Conservation (phyloP, 2,329 filamentous ascomycete species). For the Penicillium sclerotigenum region DNA sequence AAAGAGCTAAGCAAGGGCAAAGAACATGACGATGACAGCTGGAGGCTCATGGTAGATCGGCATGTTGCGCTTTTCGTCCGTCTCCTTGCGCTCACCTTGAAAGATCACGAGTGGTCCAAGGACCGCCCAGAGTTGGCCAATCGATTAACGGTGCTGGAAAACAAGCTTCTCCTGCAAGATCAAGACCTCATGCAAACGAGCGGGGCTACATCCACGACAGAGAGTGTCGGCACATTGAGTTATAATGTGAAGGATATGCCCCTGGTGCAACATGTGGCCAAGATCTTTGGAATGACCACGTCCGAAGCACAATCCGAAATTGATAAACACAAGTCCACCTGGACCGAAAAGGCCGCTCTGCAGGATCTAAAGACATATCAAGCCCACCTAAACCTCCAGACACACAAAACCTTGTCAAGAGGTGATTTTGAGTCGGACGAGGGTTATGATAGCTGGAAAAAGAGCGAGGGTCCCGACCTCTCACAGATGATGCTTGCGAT, state of each 20-base stretch:
- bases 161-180: conserved; percentile 89
- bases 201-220: conserved; percentile 64
- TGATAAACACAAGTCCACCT: conserved; percentile 71
- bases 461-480: conserved; percentile 78
- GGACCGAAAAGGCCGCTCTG: conserved; percentile 89
- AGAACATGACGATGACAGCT: conserved; percentile 74
- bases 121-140: conserved; percentile 81
- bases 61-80: conserved; percentile 94
- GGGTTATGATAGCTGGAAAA: conserved; percentile 85
- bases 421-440: conserved; percentile 90
- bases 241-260: conserved; percentile 98
- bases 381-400: conserved; percentile 76
- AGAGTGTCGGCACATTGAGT: conserved; percentile 77
- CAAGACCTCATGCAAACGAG: conserved; percentile 72
- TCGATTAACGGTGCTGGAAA: conserved; percentile 78
- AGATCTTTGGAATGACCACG: conserved; percentile 76
- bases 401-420: conserved; percentile 69
- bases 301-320: conserved; percentile 84
- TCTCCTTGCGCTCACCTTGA: conserved; percentile 73
- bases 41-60: conserved; percentile 88
- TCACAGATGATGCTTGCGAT: conserved; percentile 93
- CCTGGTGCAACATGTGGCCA: conserved; percentile 80
- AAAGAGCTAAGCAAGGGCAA: conserved; percentile 82
- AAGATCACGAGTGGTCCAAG: conserved; percentile 78
- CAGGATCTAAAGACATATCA: conserved; percentile 93